Base-by-base conservation (phyloP, 257 asterid species). In the Rehmannia glutinosa region DNA sequence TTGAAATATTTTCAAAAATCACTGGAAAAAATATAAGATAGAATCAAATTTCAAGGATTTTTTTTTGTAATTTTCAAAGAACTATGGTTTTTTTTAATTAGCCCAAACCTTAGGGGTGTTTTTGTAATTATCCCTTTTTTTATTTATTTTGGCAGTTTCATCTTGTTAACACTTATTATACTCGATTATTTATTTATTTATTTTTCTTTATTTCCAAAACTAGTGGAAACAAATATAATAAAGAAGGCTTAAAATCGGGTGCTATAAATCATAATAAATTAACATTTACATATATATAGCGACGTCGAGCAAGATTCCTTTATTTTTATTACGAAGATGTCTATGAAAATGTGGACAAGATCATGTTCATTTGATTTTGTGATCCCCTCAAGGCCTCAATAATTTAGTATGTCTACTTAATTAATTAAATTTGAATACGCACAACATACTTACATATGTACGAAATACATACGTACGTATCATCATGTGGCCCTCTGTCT, bases 331-430 rank as follows among this genome's bases (percentile, higher is more conserved):
- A 42, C 25, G 65, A 25, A 68, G 25, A 68, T 68, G 82, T 62
- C 82, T 50, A 7, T 21, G 25, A 23, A 72, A 47, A 21, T 27
- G 59, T 55, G 70, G 78, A 77, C 78, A n/a, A 73, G 57, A 77
- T 73, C 82, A 50, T 68, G 63, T 24, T 68, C 66, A 57, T 36
- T 62, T 58, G 77, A 76, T 70, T 70, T 65, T 46, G 33, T 66
- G 71, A 45, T 61, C 54, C 54, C n/a, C n/a, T n/a, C n/a, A n/a
- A n/a, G n/a, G n/a, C 58, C 15, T 42, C 46, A 56, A 60, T 76
- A 53, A 71, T 72, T 62, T 53, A 66, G 16, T 36, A 32, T 61
- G 54, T 55, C 27, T 62, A 10, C 36, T 11, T 13, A 24, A 32
- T 11, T 46, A 12, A 17, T 36, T 27, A 38, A 30, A 60, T 19